Evolutionary conservation across 2,329 filamentous ascomycete genomes (phyloP), one percentile per base, ranked within the genome.

Genomic region (Diplodia mutila): DNA sequence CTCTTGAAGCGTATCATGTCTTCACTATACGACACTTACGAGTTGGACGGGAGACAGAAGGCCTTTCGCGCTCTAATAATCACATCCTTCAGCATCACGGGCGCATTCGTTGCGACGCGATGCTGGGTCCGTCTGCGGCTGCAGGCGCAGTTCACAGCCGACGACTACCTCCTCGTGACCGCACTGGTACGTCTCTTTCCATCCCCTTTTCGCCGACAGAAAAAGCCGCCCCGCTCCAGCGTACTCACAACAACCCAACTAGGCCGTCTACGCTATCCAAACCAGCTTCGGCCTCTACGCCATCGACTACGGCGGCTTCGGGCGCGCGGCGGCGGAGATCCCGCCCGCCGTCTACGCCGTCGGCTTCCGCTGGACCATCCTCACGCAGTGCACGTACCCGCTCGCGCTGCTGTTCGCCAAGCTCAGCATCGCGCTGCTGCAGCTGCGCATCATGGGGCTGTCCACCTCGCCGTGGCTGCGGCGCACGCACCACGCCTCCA

Each of bases 361-460:
- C 3, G 54, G 54, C 14, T 1, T 59, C 14, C 27, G 29, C 21
- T 59, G 54, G 54, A 21, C 46, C 27, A 23, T 34, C 29, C 21
- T 65, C 21, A 32, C 51, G 2, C 23, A 65, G 48, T 23, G 25
- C 25, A 65, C 42, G 4, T 65, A 65, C 37, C 42, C 46, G 2
- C 27, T 65, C 32, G 34, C 27, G 4, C 18, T 55, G 7, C 29
- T 65, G 23, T 21, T 55, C 23, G 37, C 25, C 37, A 65, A 55
- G 25, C 63, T 65, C 18, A 55, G 51, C 63, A 65, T 65, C 51
- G 63, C 63, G 21, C 29, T 46, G 18, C 49, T 65, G 3, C 63
- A 65, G 11, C 51, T 65, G 16, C 63, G 63, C 34, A 52, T 65
- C 37, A 54, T 48, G 49, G 61, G 61, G 2, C 23, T 65, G 0